Evolutionary conservation across 306 rosid species (phyloP).

Genomic region (Medicago truncatula): DNA sequence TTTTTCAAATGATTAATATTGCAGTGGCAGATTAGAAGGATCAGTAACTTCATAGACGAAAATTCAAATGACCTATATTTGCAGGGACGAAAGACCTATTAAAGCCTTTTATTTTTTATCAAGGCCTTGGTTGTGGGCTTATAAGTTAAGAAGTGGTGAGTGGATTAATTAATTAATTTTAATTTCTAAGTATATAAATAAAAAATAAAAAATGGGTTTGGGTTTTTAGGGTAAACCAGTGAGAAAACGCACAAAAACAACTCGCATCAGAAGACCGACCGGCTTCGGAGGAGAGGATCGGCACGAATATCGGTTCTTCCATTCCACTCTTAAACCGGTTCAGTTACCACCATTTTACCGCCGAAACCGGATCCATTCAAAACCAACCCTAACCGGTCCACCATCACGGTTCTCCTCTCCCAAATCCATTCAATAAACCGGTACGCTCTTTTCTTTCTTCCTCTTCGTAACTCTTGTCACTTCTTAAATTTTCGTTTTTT

Average conservation of each 20-base stretch:
- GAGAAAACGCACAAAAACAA: background rate
- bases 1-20: too few relatives aligned
- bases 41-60: too few relatives aligned
- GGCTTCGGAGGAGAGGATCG: constrained; percentile 46
- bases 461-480: background rate
- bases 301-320: constrained; percentile 57
- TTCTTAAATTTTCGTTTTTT: background rate
- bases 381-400: constrained; percentile 71
- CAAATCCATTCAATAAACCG: constrained; percentile 35
- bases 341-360: constrained; percentile 36
- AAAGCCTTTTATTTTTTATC: too few relatives aligned
- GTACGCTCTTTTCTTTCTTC: constrained; percentile 51
- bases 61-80: too few relatives aligned
- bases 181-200: background rate
- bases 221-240: background rate
- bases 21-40: too few relatives aligned
- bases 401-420: constrained; percentile 51
- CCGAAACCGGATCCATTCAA: constrained; percentile 49
- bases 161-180: background rate
- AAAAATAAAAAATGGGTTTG: background rate
- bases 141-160: too few relatives aligned
- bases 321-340: constrained; percentile 48
- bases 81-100: too few relatives aligned
- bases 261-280: constrained; percentile 20
- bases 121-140: too few relatives aligned